These are phyloP conservation scores for Tetrahymena malaccensis DNA, from an alignment of 73 alveolate genomes.

Conservation along the genomic window DNA sequence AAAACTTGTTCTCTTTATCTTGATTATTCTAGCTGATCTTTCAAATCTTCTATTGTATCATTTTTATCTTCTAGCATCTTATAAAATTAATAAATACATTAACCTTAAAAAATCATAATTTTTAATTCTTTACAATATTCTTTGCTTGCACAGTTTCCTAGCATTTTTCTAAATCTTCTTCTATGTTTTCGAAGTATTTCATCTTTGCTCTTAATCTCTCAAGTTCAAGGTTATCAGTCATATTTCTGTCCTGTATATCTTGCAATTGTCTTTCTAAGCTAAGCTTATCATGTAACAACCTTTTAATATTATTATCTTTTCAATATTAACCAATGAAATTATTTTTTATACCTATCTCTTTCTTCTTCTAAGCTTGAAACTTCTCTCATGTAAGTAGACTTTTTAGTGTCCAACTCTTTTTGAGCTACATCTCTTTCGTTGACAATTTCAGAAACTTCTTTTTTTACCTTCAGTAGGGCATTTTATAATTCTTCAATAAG, in stretches of 20 bases:
- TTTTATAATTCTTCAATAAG: conserved; percentile 13
- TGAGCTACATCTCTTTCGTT: conserved; percentile 13
- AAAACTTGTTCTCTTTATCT: background rate
- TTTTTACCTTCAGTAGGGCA: conserved; percentile 13
- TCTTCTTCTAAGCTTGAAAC: background rate
- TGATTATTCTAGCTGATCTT: background rate
- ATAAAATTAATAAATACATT: background rate
- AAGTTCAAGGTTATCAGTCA: background rate
- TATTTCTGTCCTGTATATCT: background rate
- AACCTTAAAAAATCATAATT: too few species aligned
- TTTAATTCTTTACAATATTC: background rate
- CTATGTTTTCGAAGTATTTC: background rate
- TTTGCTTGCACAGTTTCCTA: background rate
- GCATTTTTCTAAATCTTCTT: background rate
- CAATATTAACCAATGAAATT: background rate
- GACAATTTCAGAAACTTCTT: conserved; percentile 6
- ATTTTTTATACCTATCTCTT: background rate
- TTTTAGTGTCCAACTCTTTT: conserved; percentile 1
- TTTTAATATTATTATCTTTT: background rate
- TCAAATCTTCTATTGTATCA: background rate
- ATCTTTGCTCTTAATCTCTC: background rate
- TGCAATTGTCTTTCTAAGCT: background rate
- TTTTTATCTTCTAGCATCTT: background rate
- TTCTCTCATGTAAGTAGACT: background rate
- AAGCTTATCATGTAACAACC: background rate